phyloP scores from a whole-genome alignment of 2,329 filamentous ascomycete species.

The Trichophaea hybrida region DNA sequence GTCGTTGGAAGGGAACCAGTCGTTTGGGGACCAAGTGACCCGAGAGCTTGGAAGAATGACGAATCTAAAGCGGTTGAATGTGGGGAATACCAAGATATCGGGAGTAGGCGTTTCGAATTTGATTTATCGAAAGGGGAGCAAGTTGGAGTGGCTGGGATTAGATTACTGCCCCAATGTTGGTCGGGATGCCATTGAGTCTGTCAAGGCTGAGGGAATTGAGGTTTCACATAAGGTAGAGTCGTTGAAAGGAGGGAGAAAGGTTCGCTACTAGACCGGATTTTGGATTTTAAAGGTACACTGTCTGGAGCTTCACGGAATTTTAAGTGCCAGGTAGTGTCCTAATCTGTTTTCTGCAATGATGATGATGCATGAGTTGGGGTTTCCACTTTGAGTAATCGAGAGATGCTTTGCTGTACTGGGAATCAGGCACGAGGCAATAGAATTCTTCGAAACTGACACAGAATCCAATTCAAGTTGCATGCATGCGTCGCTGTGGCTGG shows the following conservation, averaged over 20 bases:
- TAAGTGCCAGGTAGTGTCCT: too few relatives aligned
- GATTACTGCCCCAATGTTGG: slow-evolving; percentile 15
- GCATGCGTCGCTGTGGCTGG: too few relatives aligned
- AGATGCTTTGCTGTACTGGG: too few relatives aligned
- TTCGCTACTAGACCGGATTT: slow-evolving; percentile 22
- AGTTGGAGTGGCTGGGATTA: slow-evolving; percentile 12
- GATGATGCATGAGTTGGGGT: too few relatives aligned
- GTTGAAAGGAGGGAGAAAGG: slow-evolving; percentile 5
- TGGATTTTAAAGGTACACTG: not conserved
- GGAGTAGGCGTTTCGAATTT: slow-evolving; percentile 18
- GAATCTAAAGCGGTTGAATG: slow-evolving; percentile 10
- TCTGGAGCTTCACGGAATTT: too few relatives aligned
- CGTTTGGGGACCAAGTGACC: slow-evolving; percentile 13
- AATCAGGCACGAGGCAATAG: too few relatives aligned
- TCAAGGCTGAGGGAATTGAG: slow-evolving; percentile 8
- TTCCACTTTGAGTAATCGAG: too few relatives aligned
- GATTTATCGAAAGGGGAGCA: not conserved
- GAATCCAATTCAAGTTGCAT: too few relatives aligned
- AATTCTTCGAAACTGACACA: too few relatives aligned
- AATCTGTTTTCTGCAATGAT: too few relatives aligned
- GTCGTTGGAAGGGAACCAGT: slow-evolving; percentile 9
- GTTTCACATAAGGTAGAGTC: slow-evolving; percentile 9
- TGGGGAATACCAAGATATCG: slow-evolving; percentile 10
- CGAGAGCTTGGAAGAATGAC: slow-evolving; percentile 11
- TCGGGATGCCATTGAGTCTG: slow-evolving; percentile 10